Conservation (phyloP, 202 grass and related monocot species). For the Miscanthus sacchariflorus region DNA sequence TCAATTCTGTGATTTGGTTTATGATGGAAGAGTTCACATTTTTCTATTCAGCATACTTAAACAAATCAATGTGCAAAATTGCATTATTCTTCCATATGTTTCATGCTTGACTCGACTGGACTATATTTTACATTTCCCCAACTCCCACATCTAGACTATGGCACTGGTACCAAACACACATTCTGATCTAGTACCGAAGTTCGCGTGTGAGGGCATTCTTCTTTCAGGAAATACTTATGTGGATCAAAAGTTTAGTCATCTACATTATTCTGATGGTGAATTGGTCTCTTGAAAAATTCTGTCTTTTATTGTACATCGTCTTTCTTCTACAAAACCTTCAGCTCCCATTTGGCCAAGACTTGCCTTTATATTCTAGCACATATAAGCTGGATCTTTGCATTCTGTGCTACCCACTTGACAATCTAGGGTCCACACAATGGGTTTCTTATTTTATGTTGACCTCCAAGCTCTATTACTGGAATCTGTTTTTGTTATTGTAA, state of each 20-base stretch:
- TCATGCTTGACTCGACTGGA: conserved; percentile 6
- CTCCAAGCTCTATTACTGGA: neutral
- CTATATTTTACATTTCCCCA: conserved; percentile 23
- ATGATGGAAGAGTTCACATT: conserved; percentile 22
- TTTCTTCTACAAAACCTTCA: conserved; percentile 8
- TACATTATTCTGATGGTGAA: neutral
- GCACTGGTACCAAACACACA: neutral
- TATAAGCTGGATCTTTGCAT: conserved; percentile 13
- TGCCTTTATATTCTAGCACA: neutral
- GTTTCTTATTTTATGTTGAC: neutral
- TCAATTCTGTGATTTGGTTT: conserved; percentile 35
- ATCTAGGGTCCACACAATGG: neutral
- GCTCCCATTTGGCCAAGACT: neutral
- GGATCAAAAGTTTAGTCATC: conserved; percentile 5
- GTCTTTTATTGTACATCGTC: neutral
- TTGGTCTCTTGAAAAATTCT: neutral
- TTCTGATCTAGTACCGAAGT: conserved; percentile 3
- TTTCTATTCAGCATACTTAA: neutral
- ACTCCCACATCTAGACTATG: neutral
- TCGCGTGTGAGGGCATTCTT: neutral
- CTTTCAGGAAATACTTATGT: neutral
- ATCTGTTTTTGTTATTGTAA: conserved; percentile 22
- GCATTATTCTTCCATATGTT: conserved; percentile 30
- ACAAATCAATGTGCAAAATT: conserved; percentile 11
- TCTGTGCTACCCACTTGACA: conserved; percentile 18